phyloP scores from a whole-genome alignment of 1,284 basidiomycete species.

The Phylloporus sp. region DNA sequence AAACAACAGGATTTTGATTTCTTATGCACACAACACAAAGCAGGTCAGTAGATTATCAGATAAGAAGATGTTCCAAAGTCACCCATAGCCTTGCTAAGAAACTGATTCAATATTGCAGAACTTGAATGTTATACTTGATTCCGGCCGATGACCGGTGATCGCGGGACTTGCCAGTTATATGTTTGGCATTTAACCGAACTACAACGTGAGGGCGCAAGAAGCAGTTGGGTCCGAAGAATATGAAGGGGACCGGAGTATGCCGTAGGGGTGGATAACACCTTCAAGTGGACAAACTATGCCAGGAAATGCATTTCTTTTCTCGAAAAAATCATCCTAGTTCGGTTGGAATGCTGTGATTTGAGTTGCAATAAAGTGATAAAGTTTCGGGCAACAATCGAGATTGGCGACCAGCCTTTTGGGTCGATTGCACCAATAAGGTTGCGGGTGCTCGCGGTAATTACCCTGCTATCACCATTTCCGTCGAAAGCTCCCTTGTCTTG shows the following conservation, averaged over 20 bases:
- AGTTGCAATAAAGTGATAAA: constrained; percentile 47
- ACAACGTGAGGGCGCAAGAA: constrained; percentile 20
- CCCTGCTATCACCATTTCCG: constrained; percentile 27
- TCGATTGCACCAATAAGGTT: constrained; percentile 42
- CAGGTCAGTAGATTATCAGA: constrained; percentile 17
- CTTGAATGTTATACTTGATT: background rate
- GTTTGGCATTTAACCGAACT: constrained; percentile 25
- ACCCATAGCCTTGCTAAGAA: background rate
- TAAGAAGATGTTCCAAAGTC: constrained; percentile 16
- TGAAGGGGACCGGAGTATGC: constrained; percentile 23
- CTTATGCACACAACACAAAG: no score
- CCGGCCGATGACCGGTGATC: constrained; percentile 28
- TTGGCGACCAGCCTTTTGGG: constrained; percentile 45
- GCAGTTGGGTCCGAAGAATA: constrained; percentile 14
- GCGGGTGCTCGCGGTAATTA: constrained; percentile 35
- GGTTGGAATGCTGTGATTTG: constrained; percentile 25
- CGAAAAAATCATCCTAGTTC: constrained; percentile 5
- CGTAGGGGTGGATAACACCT: constrained; percentile 14
- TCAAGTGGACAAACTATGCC: background rate
- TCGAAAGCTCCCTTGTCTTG: constrained; percentile 25
- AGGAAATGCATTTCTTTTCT: background rate
- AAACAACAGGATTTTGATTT: no score
- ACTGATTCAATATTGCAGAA: background rate
- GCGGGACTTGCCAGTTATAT: constrained; percentile 33
- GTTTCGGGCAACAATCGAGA: constrained; percentile 41